Evolutionary conservation across 2,329 filamentous ascomycete species (phyloP).

Genomic region (Colletotrichum sp.): DNA sequence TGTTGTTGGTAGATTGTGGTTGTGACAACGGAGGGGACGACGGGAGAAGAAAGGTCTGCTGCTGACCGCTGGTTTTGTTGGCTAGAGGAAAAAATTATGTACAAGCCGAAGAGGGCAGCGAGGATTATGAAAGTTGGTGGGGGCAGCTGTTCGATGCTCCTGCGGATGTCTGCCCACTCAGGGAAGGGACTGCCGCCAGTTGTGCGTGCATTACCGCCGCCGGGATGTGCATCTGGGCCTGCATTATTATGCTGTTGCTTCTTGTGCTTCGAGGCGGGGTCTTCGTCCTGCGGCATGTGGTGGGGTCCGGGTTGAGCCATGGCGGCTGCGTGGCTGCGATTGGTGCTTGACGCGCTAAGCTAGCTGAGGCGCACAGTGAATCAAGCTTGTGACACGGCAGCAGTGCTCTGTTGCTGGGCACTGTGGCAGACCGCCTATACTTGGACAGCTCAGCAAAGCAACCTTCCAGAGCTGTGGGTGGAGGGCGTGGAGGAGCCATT

Average conservation of each 20-base stretch:
- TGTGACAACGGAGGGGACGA: conserved; percentile 16
- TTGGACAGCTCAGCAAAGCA: conserved; percentile 2
- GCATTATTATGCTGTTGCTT: conserved; percentile 22
- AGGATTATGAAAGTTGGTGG: conserved; percentile 47
- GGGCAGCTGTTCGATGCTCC: conserved; percentile 43
- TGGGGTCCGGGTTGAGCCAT: conserved; percentile 33
- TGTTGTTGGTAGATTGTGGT: conserved; percentile 25
- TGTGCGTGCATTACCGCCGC: not conserved
- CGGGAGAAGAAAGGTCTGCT: conserved; percentile 27
- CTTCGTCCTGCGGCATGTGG: conserved; percentile 29
- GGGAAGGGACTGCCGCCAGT: not conserved
- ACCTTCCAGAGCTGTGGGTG: not conserved
- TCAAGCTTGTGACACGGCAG: not conserved
- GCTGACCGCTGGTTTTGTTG: conserved; percentile 23
- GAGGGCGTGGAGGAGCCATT: not conserved
- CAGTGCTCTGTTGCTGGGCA: not conserved
- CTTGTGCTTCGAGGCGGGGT: conserved; percentile 35
- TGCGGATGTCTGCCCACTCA: conserved; percentile 23
- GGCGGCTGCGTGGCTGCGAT: conserved; percentile 1
- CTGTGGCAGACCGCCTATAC: not conserved
- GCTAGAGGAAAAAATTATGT: conserved; percentile 37
- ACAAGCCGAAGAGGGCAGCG: conserved; percentile 40
- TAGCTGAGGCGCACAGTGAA: conserved; percentile 4
- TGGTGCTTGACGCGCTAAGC: not conserved
- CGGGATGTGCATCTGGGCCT: not conserved